These are phyloP conservation scores for Nothopassalora personata DNA, from an alignment of 2,329 filamentous ascomycete genomes.

Conservation along the genomic window DNA sequence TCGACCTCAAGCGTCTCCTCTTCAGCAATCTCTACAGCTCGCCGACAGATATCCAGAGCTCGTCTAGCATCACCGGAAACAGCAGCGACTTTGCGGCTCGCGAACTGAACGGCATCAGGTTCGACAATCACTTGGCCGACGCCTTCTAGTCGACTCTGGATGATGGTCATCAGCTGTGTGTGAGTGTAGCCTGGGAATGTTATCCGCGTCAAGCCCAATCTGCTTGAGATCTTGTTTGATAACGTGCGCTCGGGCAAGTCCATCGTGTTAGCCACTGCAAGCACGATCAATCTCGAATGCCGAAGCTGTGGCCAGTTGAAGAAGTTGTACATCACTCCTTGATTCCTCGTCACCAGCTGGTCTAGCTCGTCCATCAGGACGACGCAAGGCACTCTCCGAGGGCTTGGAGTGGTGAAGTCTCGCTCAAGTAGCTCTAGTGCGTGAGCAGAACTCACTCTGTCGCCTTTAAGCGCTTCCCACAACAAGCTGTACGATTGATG, in stretches of 20 bases:
- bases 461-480: conserved; percentile 92
- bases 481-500: conserved; percentile 92
- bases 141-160: conserved; percentile 84
- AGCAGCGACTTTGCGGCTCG: conserved; percentile 90
- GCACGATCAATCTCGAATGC: conserved; percentile 87
- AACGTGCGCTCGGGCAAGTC: conserved; percentile 92
- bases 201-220: conserved; percentile 77
- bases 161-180: conserved; percentile 94
- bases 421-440: conserved; percentile 84
- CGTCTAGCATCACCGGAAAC: conserved; percentile 91
- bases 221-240: conserved; percentile 96
- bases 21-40: conserved; percentile 92
- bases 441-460: conserved; percentile 86
- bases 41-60: conserved; percentile 88
- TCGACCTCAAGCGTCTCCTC: conserved; percentile 49
- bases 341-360: conserved; percentile 94
- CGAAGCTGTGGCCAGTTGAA: conserved; percentile 97
- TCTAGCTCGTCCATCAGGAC: conserved; percentile 98
- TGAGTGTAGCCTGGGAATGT: conserved; percentile 97
- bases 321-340: conserved; percentile 99
- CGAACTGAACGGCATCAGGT: conserved; percentile 90
- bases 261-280: conserved; percentile 98
- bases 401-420: conserved; percentile 88
- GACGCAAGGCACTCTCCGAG: conserved; percentile 86
- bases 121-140: conserved; percentile 82